Conservation (phyloP, 352 stramenopile species). For the Globisporangium takayamanum region DNA sequence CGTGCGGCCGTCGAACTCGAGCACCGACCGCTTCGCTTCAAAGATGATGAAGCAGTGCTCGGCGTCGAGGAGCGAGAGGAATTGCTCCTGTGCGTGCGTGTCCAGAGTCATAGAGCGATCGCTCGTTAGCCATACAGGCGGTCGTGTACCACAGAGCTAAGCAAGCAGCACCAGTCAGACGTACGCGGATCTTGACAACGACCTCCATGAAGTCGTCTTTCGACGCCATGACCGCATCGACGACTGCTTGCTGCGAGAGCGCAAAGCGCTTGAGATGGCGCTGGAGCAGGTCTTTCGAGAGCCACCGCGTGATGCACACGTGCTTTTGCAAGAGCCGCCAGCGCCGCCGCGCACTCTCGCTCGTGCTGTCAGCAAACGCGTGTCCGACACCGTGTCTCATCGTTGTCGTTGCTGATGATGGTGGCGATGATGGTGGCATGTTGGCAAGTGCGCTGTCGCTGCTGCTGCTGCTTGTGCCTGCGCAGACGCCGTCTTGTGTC, state of each 20-base stretch:
- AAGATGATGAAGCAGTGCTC: slow-evolving; percentile 61
- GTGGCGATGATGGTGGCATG: not conserved
- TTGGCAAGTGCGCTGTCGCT: not conserved
- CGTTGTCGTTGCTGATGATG: not conserved
- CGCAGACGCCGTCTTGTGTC: not conserved
- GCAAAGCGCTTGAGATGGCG: slow-evolving; percentile 46
- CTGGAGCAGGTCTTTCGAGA: slow-evolving; percentile 39
- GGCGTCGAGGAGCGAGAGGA: slow-evolving; percentile 51
- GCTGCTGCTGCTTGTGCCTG: not conserved
- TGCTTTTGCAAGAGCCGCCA: slow-evolving; percentile 59
- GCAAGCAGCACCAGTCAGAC: not conserved
- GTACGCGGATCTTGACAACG: slow-evolving; percentile 38
- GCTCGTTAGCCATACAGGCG: too few relatives aligned
- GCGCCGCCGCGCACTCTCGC: slow-evolving; percentile 30
- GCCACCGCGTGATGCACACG: slow-evolving; percentile 58
- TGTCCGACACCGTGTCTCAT: not conserved
- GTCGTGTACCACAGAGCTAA: not conserved
- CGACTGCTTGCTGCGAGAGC: slow-evolving; percentile 41
- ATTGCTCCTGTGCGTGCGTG: slow-evolving; percentile 25
- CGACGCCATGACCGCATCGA: slow-evolving; percentile 37
- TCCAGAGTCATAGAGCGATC: not conserved
- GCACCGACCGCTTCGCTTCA: slow-evolving; percentile 36
- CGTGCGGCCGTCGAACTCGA: slow-evolving; percentile 53
- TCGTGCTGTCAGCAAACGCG: slow-evolving; percentile 11
- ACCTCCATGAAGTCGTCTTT: slow-evolving; percentile 43